A percentile compares a stretch with the other conserved stretches of the same genome.
Evolutionary conservation across 345 rosid genomes (phyloP).

Genomic region (Syzygium aqueum): DNA sequence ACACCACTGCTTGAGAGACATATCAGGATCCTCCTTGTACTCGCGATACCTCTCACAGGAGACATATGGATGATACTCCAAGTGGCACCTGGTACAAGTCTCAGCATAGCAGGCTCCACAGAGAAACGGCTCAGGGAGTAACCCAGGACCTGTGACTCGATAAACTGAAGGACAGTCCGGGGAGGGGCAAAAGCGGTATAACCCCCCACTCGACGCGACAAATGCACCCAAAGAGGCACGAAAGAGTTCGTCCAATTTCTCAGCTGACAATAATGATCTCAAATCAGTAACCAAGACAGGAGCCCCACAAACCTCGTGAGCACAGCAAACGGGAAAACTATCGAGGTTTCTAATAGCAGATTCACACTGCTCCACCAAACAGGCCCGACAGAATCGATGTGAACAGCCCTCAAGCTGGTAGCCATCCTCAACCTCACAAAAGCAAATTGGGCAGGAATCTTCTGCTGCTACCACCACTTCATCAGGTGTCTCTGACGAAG

Average conservation of each 20-base stretch:
- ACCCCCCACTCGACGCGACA: conserved; percentile 53
- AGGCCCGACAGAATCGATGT: conserved; percentile 59
- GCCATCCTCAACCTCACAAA: conserved; percentile 72
- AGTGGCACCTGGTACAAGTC: conserved; percentile 68
- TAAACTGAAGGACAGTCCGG: conserved; percentile 86
- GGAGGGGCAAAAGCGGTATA: conserved; percentile 71
- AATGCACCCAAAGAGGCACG: conserved; percentile 60
- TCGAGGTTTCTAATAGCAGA: conserved; percentile 59
- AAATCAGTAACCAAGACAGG: conserved; percentile 52
- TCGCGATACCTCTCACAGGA: conserved; percentile 63
- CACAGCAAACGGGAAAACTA: conserved; percentile 57
- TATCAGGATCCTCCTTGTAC: conserved; percentile 77
- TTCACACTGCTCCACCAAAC: conserved; percentile 75
- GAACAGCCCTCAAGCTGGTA: conserved; percentile 68
- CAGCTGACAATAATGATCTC: conserved; percentile 44
- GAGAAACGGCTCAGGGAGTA: conserved; percentile 31
- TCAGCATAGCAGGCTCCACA: conserved; percentile 72
- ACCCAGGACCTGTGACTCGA: conserved; percentile 24
- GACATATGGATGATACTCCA: conserved; percentile 60
- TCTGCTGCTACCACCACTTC: conserved; percentile 9
- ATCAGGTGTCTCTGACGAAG: conserved; percentile 8
- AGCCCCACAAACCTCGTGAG: conserved; percentile 34
- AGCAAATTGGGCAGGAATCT: conserved; percentile 61
- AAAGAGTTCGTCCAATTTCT: conserved; percentile 75
- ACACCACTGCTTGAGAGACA: conserved; percentile 72